phyloP scores from a whole-genome alignment of 1,284 basidiomycete species.

The Cryptococcus floricola region DNA sequence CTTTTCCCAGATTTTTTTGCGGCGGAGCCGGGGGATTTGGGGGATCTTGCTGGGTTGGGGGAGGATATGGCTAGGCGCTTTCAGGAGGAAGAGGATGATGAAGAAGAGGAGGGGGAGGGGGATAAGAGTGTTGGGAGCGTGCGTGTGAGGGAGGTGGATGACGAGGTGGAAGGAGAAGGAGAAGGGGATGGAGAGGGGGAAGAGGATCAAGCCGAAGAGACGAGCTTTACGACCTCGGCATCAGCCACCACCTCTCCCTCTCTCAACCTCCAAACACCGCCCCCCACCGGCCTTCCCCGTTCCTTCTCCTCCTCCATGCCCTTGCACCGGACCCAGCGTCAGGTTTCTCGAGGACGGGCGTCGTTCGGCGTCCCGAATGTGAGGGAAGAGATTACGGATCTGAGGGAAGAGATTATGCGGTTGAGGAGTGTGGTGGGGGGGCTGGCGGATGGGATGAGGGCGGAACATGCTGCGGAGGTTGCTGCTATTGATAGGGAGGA shows the following conservation, averaged over 20 bases:
- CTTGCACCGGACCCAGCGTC: background rate
- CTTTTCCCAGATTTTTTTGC: constrained; percentile 41
- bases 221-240: background rate
- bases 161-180: background rate
- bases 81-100: constrained; percentile 1
- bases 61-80: background rate
- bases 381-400: constrained; percentile 27
- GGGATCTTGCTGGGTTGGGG: background rate
- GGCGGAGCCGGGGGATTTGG: background rate
- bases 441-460: constrained; percentile 21
- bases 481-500: background rate
- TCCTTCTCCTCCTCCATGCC: background rate
- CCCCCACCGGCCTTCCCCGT: background rate
- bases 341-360: background rate
- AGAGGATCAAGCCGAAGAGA: background rate
- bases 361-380: constrained; percentile 17
- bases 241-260: constrained; percentile 1
- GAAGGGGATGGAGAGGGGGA: background rate
- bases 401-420: constrained; percentile 35
- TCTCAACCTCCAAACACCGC: background rate
- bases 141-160: background rate
- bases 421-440: constrained; percentile 34
- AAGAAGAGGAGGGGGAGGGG: background rate
- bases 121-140: background rate
- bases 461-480: background rate